Conservation (phyloP, 257 asterid species). For the Przewalskia tangutica region DNA sequence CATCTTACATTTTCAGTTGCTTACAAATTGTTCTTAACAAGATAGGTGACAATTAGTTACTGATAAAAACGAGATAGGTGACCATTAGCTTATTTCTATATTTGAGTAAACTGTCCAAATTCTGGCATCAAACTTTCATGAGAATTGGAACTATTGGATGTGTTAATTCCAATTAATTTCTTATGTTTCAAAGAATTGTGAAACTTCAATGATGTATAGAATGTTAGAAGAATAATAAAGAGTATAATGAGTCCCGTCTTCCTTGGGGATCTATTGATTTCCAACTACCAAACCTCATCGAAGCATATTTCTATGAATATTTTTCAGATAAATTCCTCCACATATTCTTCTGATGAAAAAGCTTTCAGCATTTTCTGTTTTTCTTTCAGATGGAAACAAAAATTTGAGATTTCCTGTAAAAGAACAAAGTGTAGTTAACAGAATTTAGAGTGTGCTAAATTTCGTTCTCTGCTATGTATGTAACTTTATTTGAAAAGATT, state of each 20-base stretch:
- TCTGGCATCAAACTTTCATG: not conserved
- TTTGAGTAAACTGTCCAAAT: not conserved
- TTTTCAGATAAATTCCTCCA: not conserved
- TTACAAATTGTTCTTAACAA: not conserved
- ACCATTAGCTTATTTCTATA: not conserved
- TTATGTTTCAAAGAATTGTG: not conserved
- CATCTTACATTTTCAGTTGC: not conserved
- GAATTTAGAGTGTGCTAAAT: not conserved
- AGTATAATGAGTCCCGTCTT: not conserved
- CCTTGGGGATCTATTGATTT: not conserved
- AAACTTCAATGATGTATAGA: not conserved
- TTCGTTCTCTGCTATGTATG: not conserved
- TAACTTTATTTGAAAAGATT: not conserved
- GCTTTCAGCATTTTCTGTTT: not conserved
- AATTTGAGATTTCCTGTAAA: not conserved
- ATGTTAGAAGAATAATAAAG: not conserved
- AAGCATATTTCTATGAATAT: not conserved
- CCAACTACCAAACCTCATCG: not conserved
- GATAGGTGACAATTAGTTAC: not conserved
- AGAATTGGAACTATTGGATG: not conserved
- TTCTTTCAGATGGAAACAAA: not conserved
- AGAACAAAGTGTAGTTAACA: not conserved
- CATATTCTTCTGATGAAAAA: not conserved
- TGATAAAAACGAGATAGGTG: not conserved
- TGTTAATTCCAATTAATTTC: not conserved